Percentiles rank a stretch among this genome's conserved stretches.
Evolutionary conservation across 257 asterid genomes (phyloP).

Genomic region (Sherardia arvensis): DNA sequence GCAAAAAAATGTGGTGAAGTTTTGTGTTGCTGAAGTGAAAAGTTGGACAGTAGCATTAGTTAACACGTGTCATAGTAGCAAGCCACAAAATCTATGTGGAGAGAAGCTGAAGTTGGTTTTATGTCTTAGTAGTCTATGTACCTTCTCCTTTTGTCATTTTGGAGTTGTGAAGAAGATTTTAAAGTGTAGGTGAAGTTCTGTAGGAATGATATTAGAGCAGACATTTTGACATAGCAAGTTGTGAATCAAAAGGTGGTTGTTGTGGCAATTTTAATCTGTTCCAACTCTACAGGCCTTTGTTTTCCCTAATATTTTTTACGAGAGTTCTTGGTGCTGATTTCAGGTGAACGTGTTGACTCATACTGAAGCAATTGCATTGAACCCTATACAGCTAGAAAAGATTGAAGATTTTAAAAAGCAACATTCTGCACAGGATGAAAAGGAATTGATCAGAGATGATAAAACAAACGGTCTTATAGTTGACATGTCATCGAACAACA

Average conservation of each 20-base stretch:
- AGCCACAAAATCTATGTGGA: too few relatives aligned
- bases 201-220: background rate
- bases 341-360: constrained; percentile 89
- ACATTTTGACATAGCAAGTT: background rate
- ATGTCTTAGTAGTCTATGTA: too few relatives aligned
- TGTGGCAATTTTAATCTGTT: background rate
- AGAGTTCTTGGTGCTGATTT: background rate
- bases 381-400: constrained; percentile 11
- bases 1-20: too few relatives aligned
- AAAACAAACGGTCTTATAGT: constrained; percentile 6
- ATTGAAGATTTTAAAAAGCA: constrained; percentile 29
- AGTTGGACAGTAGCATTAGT: too few relatives aligned
- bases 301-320: background rate
- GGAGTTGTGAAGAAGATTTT: too few relatives aligned
- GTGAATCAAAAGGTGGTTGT: background rate
- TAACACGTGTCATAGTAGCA: too few relatives aligned
- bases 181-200: too few relatives aligned
- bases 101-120: too few relatives aligned
- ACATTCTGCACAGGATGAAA: constrained; percentile 51
- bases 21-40: too few relatives aligned
- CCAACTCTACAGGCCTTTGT: too few relatives aligned
- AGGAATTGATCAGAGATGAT: constrained; percentile 26
- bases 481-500: background rate
- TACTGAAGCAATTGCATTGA: constrained; percentile 26
- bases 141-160: too few relatives aligned